Base-by-base conservation (phyloP, 495 filamentous ascomycete species). In the Penicillium silybi region DNA sequence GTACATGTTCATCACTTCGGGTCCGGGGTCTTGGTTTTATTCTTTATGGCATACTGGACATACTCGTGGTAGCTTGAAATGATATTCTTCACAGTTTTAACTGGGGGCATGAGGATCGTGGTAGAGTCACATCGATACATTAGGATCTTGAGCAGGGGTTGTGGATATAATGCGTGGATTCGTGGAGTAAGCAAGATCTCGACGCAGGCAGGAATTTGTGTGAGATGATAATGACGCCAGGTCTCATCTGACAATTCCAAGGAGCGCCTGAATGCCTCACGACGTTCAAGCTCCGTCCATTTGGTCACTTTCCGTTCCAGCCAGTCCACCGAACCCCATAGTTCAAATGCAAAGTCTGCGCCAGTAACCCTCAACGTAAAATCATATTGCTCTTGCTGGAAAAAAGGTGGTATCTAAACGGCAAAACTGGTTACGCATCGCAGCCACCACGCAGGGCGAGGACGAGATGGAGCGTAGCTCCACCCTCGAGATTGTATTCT, bases 381-480 rank as follows among this genome's bases (percentile, higher is more conserved):
- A 45, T 61, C 41, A 39, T 41, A 61, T 61, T 61, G 58, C 54
- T 50, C 43, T 32, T 32, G 29, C 29, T 32, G 29, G 18, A 58
- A 51, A 54, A 47, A 48, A 47, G 35, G 49, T 62, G 62, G 62
- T 64, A 62, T 64, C 61, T 60, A 50, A 60, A 40, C 40, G 45
- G 46, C 44, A 53, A 37, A 53, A 50, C 27, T 40, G 37, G 11
- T 57, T 60, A 64, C 39, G 49, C 44, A 41, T 50, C 44, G 13
- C 46, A 63, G 18, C 90, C 93, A 27, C 93, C 93, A 57, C 93
- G 80, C 38, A 98, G 83, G 51, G 93, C 95, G 52, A 98, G 81
- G 46, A 98, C 93, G 58, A 98, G 76, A 80, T 98, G 93, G 57
- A 98, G 80, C 32, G 92, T 97, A 19, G 89, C 88, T 18, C 93